Percentiles rank a stretch among this genome's conserved stretches.
Evolutionary conservation across 108 stramenopile species (phyloP).

Genomic region (Skeletonema menzelii): DNA sequence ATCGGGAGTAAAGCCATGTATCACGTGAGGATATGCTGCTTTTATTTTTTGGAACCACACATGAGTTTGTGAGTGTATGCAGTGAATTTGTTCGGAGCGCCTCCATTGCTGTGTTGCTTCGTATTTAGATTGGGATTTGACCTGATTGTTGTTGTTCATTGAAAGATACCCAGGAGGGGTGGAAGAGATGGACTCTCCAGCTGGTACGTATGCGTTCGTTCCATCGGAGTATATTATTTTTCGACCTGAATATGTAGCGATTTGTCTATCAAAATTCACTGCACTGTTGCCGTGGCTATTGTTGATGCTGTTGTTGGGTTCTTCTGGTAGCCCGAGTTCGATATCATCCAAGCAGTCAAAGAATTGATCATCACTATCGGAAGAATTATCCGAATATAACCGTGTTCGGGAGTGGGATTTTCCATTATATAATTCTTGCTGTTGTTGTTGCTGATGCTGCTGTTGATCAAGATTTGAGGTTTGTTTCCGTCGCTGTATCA

Average conservation of each 20-base stretch:
- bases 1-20: slow-evolving; percentile 55
- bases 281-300: neutral
- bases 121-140: slow-evolving; percentile 49
- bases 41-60: slow-evolving; percentile 57
- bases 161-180: slow-evolving; percentile 45
- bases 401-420: slow-evolving; percentile 7
- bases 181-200: slow-evolving; percentile 31
- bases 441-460: neutral
- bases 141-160: slow-evolving; percentile 21
- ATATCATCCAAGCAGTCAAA: slow-evolving; percentile 42
- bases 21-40: slow-evolving; percentile 54
- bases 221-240: slow-evolving; percentile 49
- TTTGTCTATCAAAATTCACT: slow-evolving; percentile 12
- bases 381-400: slow-evolving; percentile 7
- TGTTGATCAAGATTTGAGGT: neutral
- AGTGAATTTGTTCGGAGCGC: slow-evolving; percentile 37
- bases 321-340: slow-evolving; percentile 11
- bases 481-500: slow-evolving; percentile 20
- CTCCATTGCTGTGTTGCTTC: slow-evolving; percentile 55
- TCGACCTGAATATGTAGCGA: slow-evolving; percentile 40
- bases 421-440: neutral
- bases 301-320: neutral
- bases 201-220: slow-evolving; percentile 52
- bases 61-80: slow-evolving; percentile 55
- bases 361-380: slow-evolving; percentile 25